Percentiles rank a stretch among this genome's conserved stretches.
Conservation (phyloP, 768 basidiomycete genomes). For the Coprinopsis cinerea region DNA sequence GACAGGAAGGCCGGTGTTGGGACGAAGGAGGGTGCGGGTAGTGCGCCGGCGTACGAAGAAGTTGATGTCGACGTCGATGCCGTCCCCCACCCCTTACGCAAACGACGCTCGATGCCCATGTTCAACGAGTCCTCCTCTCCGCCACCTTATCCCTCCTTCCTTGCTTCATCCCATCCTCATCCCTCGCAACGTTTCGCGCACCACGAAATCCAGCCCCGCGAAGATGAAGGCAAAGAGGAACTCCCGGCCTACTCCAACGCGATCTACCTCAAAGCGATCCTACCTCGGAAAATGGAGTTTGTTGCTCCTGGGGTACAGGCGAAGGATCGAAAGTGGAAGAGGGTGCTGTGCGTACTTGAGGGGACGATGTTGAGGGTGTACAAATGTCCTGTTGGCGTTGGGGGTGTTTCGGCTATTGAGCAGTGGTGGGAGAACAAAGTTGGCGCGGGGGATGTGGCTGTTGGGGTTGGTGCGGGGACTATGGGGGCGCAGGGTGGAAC, state of each 20-base stretch:
- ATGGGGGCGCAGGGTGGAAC: constrained; percentile 20
- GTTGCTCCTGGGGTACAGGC: constrained; percentile 77
- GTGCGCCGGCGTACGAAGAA: constrained; percentile 31
- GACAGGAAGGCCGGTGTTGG: not conserved
- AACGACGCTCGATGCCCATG: constrained; percentile 68
- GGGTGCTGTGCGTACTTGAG: constrained; percentile 82
- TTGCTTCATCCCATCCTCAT: constrained; percentile 16
- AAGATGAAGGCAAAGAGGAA: constrained; percentile 81
- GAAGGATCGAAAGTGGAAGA: constrained; percentile 87
- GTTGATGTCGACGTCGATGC: no score
- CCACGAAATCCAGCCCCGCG: constrained; percentile 38
- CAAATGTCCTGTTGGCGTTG: constrained; percentile 36
- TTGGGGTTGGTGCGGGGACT: constrained; percentile 14
- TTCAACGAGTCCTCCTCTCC: constrained; percentile 53
- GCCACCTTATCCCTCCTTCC: constrained; percentile 57
- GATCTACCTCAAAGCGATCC: constrained; percentile 71
- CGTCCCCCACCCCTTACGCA: constrained; percentile 38
- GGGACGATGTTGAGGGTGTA: constrained; percentile 87
- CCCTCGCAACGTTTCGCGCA: constrained; percentile 16
- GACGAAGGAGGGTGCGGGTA: constrained; percentile 18
- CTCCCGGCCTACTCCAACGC: constrained; percentile 80
- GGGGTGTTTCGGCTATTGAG: constrained; percentile 49
- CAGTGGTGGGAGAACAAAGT: constrained; percentile 78
- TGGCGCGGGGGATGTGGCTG: constrained; percentile 58
- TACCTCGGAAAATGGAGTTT: constrained; percentile 96